Base-by-base conservation (phyloP, 2,329 filamentous ascomycete genomes). In the Colletotrichum tropicicola region DNA sequence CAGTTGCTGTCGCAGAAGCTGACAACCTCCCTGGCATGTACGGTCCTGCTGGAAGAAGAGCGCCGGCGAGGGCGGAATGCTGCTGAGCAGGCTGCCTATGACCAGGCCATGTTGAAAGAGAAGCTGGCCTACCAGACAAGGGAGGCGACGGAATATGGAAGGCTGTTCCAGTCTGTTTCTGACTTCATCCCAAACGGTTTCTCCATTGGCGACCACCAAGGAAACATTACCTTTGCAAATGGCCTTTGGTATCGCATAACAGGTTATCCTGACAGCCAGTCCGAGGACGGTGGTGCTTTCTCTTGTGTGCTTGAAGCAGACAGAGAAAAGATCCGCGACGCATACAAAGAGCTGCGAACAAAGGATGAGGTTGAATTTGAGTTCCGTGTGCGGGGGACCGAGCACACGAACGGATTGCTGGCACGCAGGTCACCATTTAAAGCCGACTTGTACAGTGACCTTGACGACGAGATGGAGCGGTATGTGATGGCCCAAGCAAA, bases 181-280 rank as follows among this genome's bases (percentile, higher is more conserved):
- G 90, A 92, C 70, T 89, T 92, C 54, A 89, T 91, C 2, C 91
- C 91, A 0, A 88, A 92, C 1, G 91, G 91, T 17, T 89, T 93
- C 78, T 92, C 90, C 71, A 91, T 93, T 63, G 87, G 89, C 10
- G 86, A 91, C 71, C 81, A 83, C 2, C 79, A 84, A 51, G 91
- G 91, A 12, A 84, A 85, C 39, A 86, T 93, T 61, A 87, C 85
- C 0, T 93, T 91, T 72, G 91, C 89, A 15, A 94, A 94, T 70
- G 86, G 91, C 52, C 87, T 89, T 8, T 93, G 83, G 80, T 81
- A 84, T 69, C 79, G 80, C 39, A 85, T 87, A 35, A 85, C 83
- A 1, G 83, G 83, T 1, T 78, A 80, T 48, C 73, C 79, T 37
- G 74, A 69, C 65, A 77, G 74, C 15, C 67, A 73, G 6, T 70